Conservation (phyloP, 1,284 basidiomycete species). For the Erythrobasidium hasegawianum region DNA sequence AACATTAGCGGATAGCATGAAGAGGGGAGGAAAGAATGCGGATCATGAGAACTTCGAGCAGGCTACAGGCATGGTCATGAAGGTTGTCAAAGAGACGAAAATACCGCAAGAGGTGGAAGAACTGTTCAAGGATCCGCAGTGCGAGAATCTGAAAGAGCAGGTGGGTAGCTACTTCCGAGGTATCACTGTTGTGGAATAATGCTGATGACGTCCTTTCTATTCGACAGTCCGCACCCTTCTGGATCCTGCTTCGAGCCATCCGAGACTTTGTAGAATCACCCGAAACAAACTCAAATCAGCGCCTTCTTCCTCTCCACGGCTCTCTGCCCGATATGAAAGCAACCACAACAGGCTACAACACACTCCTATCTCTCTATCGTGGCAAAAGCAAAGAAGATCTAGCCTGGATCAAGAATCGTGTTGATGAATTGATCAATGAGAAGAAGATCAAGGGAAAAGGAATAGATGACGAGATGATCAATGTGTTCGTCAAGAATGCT, state of each 20-base stretch:
- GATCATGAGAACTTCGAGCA: constrained; percentile 98
- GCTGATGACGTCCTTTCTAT: constrained; percentile 5
- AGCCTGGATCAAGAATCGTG: constrained; percentile 39
- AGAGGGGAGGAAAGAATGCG: constrained; percentile 54
- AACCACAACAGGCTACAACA: constrained; percentile 74
- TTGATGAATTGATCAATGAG: background rate
- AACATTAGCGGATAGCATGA: constrained; percentile 58
- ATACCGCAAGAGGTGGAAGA: constrained; percentile 64
- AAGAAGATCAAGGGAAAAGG: constrained; percentile 49
- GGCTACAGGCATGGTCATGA: constrained; percentile 58
- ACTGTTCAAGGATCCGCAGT: constrained; percentile 63
- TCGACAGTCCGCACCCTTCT: constrained; percentile 63
- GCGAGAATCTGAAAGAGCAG: constrained; percentile 50
- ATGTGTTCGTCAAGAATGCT: constrained; percentile 84
- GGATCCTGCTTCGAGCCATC: constrained; percentile 78
- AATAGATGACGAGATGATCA: constrained; percentile 58
- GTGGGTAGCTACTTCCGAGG: constrained; percentile 44
- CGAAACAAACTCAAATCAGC: constrained; percentile 51
- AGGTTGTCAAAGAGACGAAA: constrained; percentile 61
- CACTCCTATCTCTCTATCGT: constrained; percentile 73
- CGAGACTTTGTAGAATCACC: constrained; percentile 57
- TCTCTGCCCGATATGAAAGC: constrained; percentile 95
- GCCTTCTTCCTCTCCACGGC: constrained; percentile 59
- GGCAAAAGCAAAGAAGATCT: constrained; percentile 67
- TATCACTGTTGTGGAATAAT: background rate